phyloP scores from a whole-genome alignment of 352 stramenopile genomes.

The Phytophthora constricta region DNA sequence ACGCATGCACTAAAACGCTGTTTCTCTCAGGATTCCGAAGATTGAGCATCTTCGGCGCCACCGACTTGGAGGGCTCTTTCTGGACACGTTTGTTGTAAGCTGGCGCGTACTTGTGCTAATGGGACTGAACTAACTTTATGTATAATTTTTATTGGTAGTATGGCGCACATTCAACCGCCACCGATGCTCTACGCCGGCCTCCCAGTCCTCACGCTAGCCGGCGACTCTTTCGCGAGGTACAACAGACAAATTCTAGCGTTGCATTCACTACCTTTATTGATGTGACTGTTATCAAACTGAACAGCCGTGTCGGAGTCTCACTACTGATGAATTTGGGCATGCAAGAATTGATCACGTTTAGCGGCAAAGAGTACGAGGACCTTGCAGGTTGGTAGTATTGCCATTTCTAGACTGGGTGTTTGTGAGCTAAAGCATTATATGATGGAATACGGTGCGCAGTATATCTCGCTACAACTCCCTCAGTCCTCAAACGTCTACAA shows the following conservation, averaged over 20 bases:
- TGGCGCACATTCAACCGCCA: constrained; percentile 92
- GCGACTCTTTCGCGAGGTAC: constrained; percentile 65
- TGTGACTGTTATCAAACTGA: not conserved
- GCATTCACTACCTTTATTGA: not conserved
- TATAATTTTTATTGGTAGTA: constrained; percentile 76
- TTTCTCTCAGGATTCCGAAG: constrained; percentile 58
- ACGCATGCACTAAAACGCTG: constrained; percentile 1
- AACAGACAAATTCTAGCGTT: not conserved
- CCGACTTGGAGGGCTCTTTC: constrained; percentile 79
- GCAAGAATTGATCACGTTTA: constrained; percentile 47
- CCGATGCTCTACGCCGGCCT: constrained; percentile 88
- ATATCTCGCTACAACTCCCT: constrained; percentile 35
- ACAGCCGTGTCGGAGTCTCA: constrained; percentile 60
- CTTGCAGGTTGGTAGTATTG: constrained; percentile 46
- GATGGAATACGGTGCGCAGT: constrained; percentile 32
- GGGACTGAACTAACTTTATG: constrained; percentile 1
- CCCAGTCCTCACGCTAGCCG: constrained; percentile 88
- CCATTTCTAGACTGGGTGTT: not conserved
- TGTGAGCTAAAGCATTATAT: too few species aligned
- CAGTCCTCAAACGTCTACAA: constrained; percentile 22
- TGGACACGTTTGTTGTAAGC: constrained; percentile 91
- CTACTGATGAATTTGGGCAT: constrained; percentile 50
- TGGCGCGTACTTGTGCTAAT: not conserved
- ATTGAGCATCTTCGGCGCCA: constrained; percentile 82
- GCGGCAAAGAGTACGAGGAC: constrained; percentile 56